Evolutionary conservation across 345 rosid genomes (phyloP), one percentile per base, ranked within the genome.

Genomic region (Populus tremula): DNA sequence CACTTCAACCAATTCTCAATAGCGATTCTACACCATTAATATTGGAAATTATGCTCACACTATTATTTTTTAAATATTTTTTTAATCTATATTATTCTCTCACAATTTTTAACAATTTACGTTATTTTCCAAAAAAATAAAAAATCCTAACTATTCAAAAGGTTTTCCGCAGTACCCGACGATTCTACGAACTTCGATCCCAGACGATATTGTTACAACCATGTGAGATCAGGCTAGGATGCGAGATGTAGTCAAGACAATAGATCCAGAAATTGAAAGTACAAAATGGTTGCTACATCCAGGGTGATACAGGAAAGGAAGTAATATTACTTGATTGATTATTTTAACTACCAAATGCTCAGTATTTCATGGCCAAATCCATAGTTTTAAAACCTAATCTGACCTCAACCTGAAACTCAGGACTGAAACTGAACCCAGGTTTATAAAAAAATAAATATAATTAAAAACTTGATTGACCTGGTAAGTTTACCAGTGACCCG

Each of bases 401-500:
- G 0, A 1, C 31, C 31, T 29, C 2, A 2, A 31, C 3, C 3
- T 31, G 33, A 0, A 2, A 31, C 3, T 0, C 3, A 27, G 1
- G 1, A 27, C 1, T 27, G 27, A 27, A 27, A 27, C 27, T 1
- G 27, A 27, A 1, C 27, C 27, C 1, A 1, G 31, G 2, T 29
- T 31, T 31, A 31, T 31, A 2, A 29, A 31, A 2, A 31, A 31
- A 31, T 33, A 33, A 0, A 4, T 0, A 1, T 33, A 33, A 0
- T 33, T 33, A 33, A 33, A 31, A 33, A 33, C 36, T 5, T 0
- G 0, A 5, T 5, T 3, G 35, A 33, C 5, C 5, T 0, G 35
- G 5, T 3, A 0, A 2, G 5, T 33, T 33, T 0, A 4, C 35
- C 5, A 0, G 0, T 33, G 0, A 33, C 0, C 35, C 3, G 5